Evolutionary conservation across 139 green algal species (phyloP).

Genomic region (Chlamydomonas incerta): DNA sequence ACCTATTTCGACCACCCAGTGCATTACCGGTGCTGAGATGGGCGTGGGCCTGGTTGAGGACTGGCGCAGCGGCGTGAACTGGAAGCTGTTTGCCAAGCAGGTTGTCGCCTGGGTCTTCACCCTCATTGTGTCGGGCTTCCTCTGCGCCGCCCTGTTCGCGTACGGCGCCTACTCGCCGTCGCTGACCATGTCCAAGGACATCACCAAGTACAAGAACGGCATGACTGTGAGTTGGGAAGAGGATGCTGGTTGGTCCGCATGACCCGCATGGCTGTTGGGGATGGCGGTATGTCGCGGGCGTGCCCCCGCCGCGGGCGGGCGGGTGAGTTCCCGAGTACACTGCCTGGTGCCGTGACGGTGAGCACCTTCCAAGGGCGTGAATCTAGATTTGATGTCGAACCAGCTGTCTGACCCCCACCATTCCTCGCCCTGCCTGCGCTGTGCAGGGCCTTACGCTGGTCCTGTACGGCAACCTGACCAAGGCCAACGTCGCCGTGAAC

Average conservation of each 20-base stretch:
- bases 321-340: too few species aligned
- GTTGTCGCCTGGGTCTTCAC: constrained; percentile 53
- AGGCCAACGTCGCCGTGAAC: neutral
- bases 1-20: constrained; percentile 50
- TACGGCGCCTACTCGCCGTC: neutral
- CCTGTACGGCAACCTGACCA: neutral
- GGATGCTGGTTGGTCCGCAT: too few species aligned
- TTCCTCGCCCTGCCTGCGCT: too few species aligned
- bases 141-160: neutral
- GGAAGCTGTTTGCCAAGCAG: constrained; percentile 45
- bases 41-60: constrained; percentile 50
- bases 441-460: too few species aligned
- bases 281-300: too few species aligned
- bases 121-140: constrained; percentile 32
- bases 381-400: too few species aligned
- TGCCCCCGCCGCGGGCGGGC: too few species aligned
- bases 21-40: constrained; percentile 54
- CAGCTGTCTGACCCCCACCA: too few species aligned
- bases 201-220: neutral
- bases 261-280: too few species aligned
- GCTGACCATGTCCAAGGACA: neutral
- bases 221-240: neutral
- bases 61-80: constrained; percentile 40
- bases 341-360: too few species aligned
- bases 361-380: too few species aligned